phyloP scores from a whole-genome alignment of 176 grass and related monocot species.

The Rhynchospora pubera region DNA sequence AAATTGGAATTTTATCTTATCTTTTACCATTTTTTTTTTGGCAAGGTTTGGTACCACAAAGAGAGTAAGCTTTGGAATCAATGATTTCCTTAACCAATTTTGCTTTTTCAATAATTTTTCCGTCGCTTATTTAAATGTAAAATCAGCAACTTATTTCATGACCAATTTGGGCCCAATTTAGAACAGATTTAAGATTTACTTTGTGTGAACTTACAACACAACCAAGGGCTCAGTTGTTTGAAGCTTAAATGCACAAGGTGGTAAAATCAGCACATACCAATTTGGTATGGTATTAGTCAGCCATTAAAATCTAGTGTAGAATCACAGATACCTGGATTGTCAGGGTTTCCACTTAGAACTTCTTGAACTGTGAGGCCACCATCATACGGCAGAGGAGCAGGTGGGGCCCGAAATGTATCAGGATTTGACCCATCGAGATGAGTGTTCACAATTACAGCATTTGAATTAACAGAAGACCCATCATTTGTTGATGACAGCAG shows the following conservation, averaged over 20 bases:
- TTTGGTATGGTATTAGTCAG: neutral
- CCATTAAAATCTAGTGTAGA: neutral
- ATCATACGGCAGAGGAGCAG: constrained; percentile 85
- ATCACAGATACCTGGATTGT: constrained; percentile 36
- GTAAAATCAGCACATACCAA: neutral
- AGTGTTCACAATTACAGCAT: constrained; percentile 51
- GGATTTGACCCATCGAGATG: constrained; percentile 70
- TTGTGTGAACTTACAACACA: neutral
- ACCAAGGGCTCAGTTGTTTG: neutral
- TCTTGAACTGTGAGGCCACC: constrained; percentile 40
- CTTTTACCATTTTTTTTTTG: neutral
- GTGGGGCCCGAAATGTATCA: constrained; percentile 70
- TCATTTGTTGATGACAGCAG: constrained; percentile 57
- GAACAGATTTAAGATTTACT: neutral
- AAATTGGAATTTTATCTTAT: neutral
- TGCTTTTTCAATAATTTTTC: neutral
- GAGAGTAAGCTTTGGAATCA: neutral
- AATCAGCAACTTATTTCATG: neutral
- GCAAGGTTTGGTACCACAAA: constrained; percentile 1
- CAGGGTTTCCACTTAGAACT: neutral
- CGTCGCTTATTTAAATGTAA: neutral
- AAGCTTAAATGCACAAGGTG: neutral
- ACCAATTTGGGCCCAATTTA: neutral
- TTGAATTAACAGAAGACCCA: constrained; percentile 46
- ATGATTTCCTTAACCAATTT: neutral